Base-by-base conservation (phyloP, 768 basidiomycete genomes). In the Lentinula guzmanii region DNA sequence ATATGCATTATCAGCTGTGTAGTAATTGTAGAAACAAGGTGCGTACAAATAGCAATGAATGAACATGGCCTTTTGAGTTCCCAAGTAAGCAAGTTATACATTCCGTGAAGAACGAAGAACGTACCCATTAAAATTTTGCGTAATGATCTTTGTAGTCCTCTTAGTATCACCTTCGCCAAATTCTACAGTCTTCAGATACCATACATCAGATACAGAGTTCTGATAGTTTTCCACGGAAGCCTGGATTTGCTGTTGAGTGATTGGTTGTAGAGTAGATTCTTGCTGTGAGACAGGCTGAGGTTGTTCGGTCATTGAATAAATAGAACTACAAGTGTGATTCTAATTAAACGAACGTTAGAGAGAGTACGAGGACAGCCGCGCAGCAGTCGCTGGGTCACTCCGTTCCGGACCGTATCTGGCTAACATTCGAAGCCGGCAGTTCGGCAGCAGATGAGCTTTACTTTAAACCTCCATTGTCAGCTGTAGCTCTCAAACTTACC, bases 1-100 rank as follows among this genome's bases (percentile, higher is more conserved):
- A 55, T 31, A 57, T 41, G 34, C 50, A 55, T 55, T 65, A 59
- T 33, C 53, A 64, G 37, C 63, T 52, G 43, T 2, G 9, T 50
- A 54, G 10, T 33, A 37, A 53, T 9, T 42, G 45, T 4, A 33
- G 3, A n/a, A 24, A 15, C 33, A 21, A 54, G 52, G 21, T 5
- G 70, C 82, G 66, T 68, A 91, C 91, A 94, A 62, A 94, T 90
- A 31, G 93, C 93, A 66, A 95, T 92, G 65, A 95, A 90, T 0
- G 91, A 93, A 69, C 93, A 95, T 8, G 93, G 93, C 8, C 93
- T 95, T 18, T 21, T 28, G 58, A 41, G 48, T 15, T 1, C 43
- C 34, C 41, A 42, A 61, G 4, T 52, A 28, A 39, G 34, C 21
- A 41, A 24, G 35, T 45, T 31, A 43, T 11, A 16, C 5, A 52